Evolutionary conservation across 2,329 filamentous ascomycete species (phyloP).

Genomic region (Fusarium annulatum): DNA sequence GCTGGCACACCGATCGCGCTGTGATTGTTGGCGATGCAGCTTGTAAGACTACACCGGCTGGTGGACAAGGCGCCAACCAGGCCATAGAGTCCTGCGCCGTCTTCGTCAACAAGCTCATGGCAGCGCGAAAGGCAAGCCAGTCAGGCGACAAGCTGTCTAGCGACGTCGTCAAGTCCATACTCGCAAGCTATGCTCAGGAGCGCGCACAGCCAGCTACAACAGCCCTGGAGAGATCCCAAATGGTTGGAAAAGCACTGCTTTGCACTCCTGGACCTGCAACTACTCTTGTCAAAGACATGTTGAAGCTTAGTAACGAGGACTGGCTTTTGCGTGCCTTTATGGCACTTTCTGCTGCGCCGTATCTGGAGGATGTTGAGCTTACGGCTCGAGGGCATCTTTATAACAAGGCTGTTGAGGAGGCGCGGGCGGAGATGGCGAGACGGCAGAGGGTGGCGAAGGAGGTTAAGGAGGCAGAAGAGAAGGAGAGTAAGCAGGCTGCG

Average conservation of each 20-base stretch:
- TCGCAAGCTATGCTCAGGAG: background rate
- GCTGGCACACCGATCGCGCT: background rate
- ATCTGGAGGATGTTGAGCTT: background rate
- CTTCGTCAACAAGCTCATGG: background rate
- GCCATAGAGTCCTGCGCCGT: background rate
- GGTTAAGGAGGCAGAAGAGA: background rate
- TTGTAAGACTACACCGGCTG: background rate
- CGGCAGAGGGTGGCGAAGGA: background rate
- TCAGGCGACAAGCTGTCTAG: background rate
- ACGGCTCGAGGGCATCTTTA: background rate
- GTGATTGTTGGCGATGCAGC: background rate
- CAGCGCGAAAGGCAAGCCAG: background rate
- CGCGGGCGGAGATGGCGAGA: background rate
- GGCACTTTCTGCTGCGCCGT: background rate
- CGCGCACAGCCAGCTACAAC: background rate
- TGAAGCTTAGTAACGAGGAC: background rate
- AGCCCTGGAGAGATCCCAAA: background rate
- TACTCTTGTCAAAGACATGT: background rate
- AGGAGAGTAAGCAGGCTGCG: background rate
- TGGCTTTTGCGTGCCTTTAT: background rate
- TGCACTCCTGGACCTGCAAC: background rate
- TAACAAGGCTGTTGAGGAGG: background rate
- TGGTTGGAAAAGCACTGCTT: background rate
- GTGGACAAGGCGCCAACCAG: conserved; percentile 2
- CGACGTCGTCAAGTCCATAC: background rate